Evolutionary conservation across 768 basidiomycete species (phyloP).

Genomic region (Lactarius trivialis): DNA sequence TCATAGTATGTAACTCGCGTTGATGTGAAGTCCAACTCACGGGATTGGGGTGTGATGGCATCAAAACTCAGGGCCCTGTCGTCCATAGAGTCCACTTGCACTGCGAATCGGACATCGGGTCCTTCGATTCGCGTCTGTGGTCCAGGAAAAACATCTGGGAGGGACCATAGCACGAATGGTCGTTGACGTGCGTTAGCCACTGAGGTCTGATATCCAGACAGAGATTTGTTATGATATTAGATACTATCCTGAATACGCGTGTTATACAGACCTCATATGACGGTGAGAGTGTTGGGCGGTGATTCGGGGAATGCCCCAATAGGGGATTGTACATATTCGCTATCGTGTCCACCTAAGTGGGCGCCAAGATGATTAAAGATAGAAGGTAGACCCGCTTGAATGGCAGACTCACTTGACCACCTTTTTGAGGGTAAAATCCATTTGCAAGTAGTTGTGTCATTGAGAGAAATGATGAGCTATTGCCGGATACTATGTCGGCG

Average conservation of each 20-base stretch:
- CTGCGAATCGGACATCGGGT: not conserved
- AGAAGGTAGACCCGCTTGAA: not conserved
- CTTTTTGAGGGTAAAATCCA: not conserved
- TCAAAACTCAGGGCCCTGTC: not conserved
- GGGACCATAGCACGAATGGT: not conserved
- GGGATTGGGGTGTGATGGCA: not conserved
- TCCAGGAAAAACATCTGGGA: not conserved
- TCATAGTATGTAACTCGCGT: not conserved
- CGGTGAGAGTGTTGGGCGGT: not conserved
- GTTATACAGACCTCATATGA: not conserved
- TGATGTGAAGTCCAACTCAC: not conserved
- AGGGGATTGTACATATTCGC: not conserved
- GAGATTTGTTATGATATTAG: not conserved
- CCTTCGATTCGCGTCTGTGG: not conserved
- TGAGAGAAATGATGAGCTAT: not conserved
- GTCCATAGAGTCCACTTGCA: not conserved
- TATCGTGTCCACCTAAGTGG: not conserved
- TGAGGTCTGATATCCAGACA: not conserved
- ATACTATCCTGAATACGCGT: not conserved
- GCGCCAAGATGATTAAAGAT: not conserved
- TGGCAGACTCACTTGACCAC: not conserved
- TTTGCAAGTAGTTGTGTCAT: not conserved
- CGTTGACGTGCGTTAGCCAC: not conserved
- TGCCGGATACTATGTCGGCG: not conserved
- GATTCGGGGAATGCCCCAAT: not conserved